phyloP scores from a whole-genome alignment of 768 basidiomycete species.

The Mycena vitilis region DNA sequence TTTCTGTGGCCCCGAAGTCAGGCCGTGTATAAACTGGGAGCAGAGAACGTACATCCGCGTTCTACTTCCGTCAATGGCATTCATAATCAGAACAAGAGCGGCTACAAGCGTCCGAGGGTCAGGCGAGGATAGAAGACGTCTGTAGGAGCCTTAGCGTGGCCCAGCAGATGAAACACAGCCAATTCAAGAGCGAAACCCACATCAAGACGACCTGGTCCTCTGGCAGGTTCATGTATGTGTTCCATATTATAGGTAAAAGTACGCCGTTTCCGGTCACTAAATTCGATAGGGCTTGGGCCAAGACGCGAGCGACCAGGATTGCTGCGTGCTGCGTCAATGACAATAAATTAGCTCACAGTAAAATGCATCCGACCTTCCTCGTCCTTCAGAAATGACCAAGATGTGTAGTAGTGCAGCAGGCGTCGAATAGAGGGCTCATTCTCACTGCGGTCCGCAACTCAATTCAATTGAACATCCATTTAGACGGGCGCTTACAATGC shows the following conservation, averaged over 20 bases:
- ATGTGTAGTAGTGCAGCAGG: constrained; percentile 79
- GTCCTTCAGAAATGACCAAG: constrained; percentile 78
- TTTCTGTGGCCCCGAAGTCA: constrained; percentile 51
- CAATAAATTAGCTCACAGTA: constrained; percentile 2
- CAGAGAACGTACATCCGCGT: constrained; percentile 63
- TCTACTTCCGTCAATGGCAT: constrained; percentile 71
- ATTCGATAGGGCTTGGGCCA: constrained; percentile 87
- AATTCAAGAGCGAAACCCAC: constrained; percentile 55
- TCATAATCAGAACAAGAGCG: constrained; percentile 76
- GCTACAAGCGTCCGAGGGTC: constrained; percentile 72
- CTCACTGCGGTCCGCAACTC: constrained; percentile 54
- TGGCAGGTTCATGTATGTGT: constrained; percentile 70
- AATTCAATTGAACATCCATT: constrained; percentile 1
- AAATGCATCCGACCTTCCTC: constrained; percentile 49
- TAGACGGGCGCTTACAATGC: constrained; percentile 70
- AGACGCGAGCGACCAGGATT: constrained; percentile 68
- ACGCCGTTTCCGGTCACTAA: constrained; percentile 79
- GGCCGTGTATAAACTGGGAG: constrained; percentile 7
- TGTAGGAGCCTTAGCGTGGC: constrained; percentile 41
- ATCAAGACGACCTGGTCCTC: constrained; percentile 82
- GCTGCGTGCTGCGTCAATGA: constrained; percentile 54
- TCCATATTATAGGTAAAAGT: constrained; percentile 71
- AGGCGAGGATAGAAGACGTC: constrained; percentile 72
- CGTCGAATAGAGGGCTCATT: constrained; percentile 78
- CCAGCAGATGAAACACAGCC: constrained; percentile 10